Conservation (phyloP, 805 yeast genomes). For the Pichia cephalocereana region DNA sequence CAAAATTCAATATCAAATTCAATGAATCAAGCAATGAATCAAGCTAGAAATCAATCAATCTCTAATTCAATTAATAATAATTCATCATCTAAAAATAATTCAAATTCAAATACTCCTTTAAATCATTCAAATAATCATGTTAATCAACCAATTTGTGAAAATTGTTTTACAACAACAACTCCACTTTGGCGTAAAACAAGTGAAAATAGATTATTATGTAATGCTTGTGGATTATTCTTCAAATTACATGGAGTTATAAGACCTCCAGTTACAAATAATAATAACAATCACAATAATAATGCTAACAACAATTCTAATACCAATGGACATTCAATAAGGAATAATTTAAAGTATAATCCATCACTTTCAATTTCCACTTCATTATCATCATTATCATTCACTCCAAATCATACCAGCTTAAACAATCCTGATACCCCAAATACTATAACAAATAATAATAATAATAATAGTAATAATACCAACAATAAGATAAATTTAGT, state of each 20-base stretch:
- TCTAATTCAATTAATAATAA: no score
- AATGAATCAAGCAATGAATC: not conserved
- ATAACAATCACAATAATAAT: not conserved
- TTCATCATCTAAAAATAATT: no score
- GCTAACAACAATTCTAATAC: no score
- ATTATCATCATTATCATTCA: no score
- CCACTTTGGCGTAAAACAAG: slow-evolving; percentile 88
- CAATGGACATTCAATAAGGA: not conserved
- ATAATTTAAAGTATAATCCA: not conserved
- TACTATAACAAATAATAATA: not conserved
- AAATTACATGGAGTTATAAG: slow-evolving; percentile 66
- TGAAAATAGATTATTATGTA: slow-evolving; percentile 76
- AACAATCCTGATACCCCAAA: not conserved
- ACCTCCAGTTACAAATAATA: slow-evolving; percentile 13
- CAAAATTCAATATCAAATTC: slow-evolving; percentile 1
- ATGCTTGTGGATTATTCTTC: slow-evolving; percentile 86
- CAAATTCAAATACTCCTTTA: slow-evolving; percentile 3
- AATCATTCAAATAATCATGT: not conserved
- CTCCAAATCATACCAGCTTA: not conserved
- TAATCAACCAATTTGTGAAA: slow-evolving; percentile 50
- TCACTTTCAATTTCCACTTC: no score
- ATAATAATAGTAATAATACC: not conserved
- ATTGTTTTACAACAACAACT: slow-evolving; percentile 85
- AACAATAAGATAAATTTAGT: not conserved
- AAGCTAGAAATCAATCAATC: no score